These are phyloP conservation scores for Ramalina intermedia DNA, from an alignment of 495 filamentous ascomycete genomes.

Conservation along the genomic window DNA sequence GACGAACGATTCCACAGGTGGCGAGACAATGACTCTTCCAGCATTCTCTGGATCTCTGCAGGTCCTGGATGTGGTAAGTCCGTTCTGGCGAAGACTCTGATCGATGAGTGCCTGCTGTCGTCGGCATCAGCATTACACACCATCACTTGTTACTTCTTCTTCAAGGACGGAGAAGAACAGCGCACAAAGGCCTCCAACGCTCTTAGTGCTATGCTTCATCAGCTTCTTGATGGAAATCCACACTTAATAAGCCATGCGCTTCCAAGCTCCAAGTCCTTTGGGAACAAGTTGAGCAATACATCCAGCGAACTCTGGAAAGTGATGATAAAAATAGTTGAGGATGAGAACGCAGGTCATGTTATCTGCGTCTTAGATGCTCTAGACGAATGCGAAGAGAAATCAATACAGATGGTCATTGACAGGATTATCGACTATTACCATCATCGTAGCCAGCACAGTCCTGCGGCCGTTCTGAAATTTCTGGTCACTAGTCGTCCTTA, in stretches of 20 bases:
- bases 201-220: slow-evolving; percentile 15
- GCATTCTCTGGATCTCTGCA: slow-evolving; percentile 24
- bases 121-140: background rate
- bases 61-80: slow-evolving; percentile 32
- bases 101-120: slow-evolving; percentile 13
- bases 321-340: slow-evolving; percentile 9
- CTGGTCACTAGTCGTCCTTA: background rate
- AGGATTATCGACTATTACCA: too few species aligned
- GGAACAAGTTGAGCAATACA: slow-evolving; percentile 7
- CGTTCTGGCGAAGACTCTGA: slow-evolving; percentile 21
- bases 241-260: slow-evolving; percentile 16
- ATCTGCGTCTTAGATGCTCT: slow-evolving; percentile 29
- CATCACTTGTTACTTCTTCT: slow-evolving; percentile 39
- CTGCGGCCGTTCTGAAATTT: background rate
- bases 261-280: slow-evolving; percentile 7
- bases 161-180: slow-evolving; percentile 37
- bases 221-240: slow-evolving; percentile 9
- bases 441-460: background rate
- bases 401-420: background rate
- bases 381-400: slow-evolving; percentile 23
- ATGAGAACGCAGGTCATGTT: slow-evolving; percentile 13
- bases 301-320: slow-evolving; percentile 18
- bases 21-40: slow-evolving; percentile 6
- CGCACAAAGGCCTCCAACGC: slow-evolving; percentile 23
- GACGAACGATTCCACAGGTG: slow-evolving; percentile 16